These are phyloP conservation scores for Emiliania huxleyi DNA, from an alignment of 78 protist genomes.

Conservation along the genomic window DNA sequence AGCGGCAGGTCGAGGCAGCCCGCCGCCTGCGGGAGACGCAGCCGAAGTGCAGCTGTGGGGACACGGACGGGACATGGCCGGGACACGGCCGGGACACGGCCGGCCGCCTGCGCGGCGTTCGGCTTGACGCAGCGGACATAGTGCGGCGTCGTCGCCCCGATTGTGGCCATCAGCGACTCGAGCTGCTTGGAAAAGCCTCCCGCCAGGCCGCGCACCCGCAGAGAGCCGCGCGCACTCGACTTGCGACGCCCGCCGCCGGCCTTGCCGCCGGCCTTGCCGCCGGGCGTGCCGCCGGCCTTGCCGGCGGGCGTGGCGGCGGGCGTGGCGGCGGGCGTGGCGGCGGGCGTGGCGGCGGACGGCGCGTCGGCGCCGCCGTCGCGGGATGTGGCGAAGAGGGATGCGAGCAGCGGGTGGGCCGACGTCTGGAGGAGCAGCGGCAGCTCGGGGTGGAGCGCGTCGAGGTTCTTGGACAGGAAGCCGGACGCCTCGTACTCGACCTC, in stretches of 20 bases:
- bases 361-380: background rate
- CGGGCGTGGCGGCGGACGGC: background rate
- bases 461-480: background rate
- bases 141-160: background rate
- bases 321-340: too few relatives aligned
- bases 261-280: too few relatives aligned
- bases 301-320: too few relatives aligned
- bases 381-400: background rate
- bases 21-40: background rate
- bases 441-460: background rate
- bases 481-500: background rate
- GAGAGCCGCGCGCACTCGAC: background rate
- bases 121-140: conserved; percentile 12
- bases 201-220: background rate
- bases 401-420: background rate
- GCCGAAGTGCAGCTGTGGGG: too few relatives aligned
- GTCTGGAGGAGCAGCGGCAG: background rate
- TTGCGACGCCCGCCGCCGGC: too few relatives aligned
- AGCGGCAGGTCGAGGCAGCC: background rate
- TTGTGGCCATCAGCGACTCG: background rate
- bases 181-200: background rate
- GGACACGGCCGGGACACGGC: background rate
- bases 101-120: background rate
- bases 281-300: too few relatives aligned
- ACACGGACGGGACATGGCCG: too few relatives aligned